Evolutionary conservation across 139 green algal genomes (phyloP).

Genomic region (Volvox africanus): DNA sequence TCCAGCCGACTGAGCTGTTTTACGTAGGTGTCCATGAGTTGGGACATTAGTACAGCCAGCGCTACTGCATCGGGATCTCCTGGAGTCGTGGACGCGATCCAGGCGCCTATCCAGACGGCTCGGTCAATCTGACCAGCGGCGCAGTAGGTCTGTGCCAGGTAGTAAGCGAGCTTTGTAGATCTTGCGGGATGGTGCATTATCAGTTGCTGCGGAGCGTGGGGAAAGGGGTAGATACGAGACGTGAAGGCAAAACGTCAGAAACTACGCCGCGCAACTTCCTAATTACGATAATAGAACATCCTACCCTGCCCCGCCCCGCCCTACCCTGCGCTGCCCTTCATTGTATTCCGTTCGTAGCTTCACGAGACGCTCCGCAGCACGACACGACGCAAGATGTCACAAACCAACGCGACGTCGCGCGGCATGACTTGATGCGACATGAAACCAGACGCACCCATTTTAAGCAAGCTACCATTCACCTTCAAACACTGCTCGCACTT

Average conservation of each 20-base stretch:
- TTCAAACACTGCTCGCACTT: neutral
- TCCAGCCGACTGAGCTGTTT: neutral
- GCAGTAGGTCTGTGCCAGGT: conserved; percentile 11
- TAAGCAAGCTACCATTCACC: neutral
- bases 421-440: too few species aligned
- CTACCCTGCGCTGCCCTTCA: neutral
- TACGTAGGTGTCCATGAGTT: neutral
- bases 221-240: neutral
- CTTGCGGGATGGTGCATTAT: neutral
- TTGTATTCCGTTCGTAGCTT: too few species aligned
- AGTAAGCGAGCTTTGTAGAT: conserved; percentile 7
- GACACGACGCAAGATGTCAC: too few species aligned
- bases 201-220: neutral
- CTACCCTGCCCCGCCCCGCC: too few species aligned
- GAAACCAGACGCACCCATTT: neutral
- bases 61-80: conserved; percentile 4
- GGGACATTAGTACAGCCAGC: neutral
- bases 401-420: too few species aligned
- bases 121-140: neutral
- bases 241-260: neutral
- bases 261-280: too few species aligned
- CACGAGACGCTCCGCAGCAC: too few species aligned
- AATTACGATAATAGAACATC: neutral
- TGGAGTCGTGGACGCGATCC: neutral
- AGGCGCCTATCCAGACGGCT: neutral